Base-by-base conservation (phyloP, 306 rosid species). In the Castanospermum australe region DNA sequence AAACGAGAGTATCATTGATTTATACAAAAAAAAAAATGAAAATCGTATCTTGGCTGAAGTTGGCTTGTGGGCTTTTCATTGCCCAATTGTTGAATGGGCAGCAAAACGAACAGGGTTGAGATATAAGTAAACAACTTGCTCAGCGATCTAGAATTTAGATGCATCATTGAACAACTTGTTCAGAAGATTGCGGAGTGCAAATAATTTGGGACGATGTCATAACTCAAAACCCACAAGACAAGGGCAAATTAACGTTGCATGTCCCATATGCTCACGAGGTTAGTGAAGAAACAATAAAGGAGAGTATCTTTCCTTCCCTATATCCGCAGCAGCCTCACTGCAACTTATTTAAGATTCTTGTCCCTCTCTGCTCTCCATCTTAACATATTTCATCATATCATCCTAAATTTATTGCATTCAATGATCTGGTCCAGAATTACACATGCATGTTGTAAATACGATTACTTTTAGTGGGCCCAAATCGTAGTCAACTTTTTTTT, bases 261-360 rank as follows among this genome's bases (percentile, higher is more conserved):
- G 87, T 56, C 82, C 87, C 82, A 67, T n/a, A n/a, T 66, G 33
- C 35, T 83, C 89, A 86, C 89, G 87, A 86, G 89, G 45, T 72
- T 76, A 67, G 63, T 45, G 76, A 5, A 66, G 73, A 86, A 80
- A 70, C 24, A 77, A 80, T 86, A 86, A 86, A 83, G 83, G 66
- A 73, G 64, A 75, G 67, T 47, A 30, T 35, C 38, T 82, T 75
- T 20, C 76, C 35, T 86, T 77, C 77, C 82, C 81, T n/a, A 71
- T 62, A 65, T 15, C 76, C 21, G 18, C 55, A 62, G 61, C 80
- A 73, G 18, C 17, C 67, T 25, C 5, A 42, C 88, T 73, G 86
- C 79, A 77, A 9, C 83, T 67, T 78, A 78, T 78, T 85, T 85
- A 85, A 85, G 79, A 82, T 54, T 38, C 63, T 78, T 79, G 86